A percentile compares a stretch with the other conserved stretches of the same genome.
Evolutionary conservation across 345 rosid species (phyloP).

Genomic region (Diplotaxis tenuifolia): DNA sequence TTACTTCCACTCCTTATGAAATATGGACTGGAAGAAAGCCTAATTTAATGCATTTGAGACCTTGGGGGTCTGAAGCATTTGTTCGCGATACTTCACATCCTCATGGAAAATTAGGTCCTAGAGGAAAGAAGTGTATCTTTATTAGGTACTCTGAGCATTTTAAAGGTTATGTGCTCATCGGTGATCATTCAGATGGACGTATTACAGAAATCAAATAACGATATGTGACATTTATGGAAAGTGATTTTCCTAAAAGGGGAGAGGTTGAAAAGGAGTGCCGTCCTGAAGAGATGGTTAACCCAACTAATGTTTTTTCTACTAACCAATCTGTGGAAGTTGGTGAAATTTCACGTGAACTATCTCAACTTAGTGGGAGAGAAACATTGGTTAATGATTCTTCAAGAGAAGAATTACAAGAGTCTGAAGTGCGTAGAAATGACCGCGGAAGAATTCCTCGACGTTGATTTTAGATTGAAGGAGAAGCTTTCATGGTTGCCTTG

Average conservation of each 20-base stretch:
- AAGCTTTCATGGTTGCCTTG: neutral
- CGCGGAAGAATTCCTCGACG: neutral
- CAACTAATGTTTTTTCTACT: neutral
- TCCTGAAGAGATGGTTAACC: neutral
- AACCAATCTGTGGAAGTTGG: neutral
- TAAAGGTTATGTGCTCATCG: no score
- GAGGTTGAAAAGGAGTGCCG: neutral
- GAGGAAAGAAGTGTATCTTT: no score
- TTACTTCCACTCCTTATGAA: no score
- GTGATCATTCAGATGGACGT: neutral
- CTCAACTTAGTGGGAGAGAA: no score
- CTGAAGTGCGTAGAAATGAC: neutral
- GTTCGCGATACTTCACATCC: no score
- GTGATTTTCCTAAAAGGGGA: no score
- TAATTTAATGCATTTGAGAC: no score
- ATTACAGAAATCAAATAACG: neutral
- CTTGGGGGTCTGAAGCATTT: no score
- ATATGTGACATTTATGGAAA: slow-evolving; percentile 24
- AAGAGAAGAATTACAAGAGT: neutral
- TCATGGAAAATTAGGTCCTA: no score
- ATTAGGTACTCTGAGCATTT: no score
- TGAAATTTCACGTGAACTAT: neutral
- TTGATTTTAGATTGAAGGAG: neutral
- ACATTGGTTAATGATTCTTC: neutral
- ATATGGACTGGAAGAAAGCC: no score